Evolutionary conservation across 768 basidiomycete species (phyloP).

Genomic region (Coprinopsis strossmayeri): DNA sequence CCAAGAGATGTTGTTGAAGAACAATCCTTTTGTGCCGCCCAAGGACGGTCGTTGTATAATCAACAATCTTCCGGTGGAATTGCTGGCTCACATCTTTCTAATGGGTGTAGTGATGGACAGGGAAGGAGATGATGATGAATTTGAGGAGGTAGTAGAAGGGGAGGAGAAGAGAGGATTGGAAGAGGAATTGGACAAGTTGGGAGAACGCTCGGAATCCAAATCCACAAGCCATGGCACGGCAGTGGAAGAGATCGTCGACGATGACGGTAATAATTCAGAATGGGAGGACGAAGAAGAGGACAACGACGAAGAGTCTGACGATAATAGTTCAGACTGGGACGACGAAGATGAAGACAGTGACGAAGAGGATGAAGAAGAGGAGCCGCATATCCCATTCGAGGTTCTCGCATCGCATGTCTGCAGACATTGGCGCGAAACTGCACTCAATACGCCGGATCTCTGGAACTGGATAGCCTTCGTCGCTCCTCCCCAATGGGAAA

Average conservation of each 20-base stretch:
- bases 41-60: conserved; percentile 38
- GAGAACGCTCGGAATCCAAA: no score
- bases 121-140: conserved; percentile 31
- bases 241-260: conserved; percentile 1
- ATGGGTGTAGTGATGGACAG: conserved; percentile 33
- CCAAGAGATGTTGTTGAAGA: conserved; percentile 28
- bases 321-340: conserved; percentile 19
- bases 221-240: no score
- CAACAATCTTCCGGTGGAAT: conserved; percentile 48
- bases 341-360: conserved; percentile 15
- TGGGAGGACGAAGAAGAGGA: conserved; percentile 11
- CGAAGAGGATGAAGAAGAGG: conserved; percentile 7
- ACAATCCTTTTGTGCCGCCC: conserved; percentile 46
- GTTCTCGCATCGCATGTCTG: conserved; percentile 59
- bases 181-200: conserved; percentile 20
- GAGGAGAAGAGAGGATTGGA: conserved; percentile 25
- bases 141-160: conserved; percentile 28
- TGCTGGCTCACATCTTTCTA: conserved; percentile 50
- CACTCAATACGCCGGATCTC: conserved; percentile 45
- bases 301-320: conserved; percentile 7
- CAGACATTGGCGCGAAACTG: conserved; percentile 48
- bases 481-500: conserved; percentile 35
- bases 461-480: conserved; percentile 46
- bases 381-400: conserved; percentile 31
- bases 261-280: conserved; percentile 13